These are phyloP conservation scores for Acorus gramineus DNA, from an alignment of 106 monocot species.

Conservation along the genomic window DNA sequence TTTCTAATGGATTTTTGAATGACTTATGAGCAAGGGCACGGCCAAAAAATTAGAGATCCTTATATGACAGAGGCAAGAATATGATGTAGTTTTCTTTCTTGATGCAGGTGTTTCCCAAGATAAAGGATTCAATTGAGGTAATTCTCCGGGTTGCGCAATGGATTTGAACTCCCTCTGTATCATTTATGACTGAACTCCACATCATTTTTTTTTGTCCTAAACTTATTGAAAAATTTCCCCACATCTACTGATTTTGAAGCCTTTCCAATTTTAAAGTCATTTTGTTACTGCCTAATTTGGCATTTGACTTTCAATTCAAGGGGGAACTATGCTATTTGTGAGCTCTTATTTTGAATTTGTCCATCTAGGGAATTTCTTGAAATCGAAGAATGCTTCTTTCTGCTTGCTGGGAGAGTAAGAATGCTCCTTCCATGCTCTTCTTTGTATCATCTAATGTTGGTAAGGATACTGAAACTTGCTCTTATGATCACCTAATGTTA, in stretches of 20 bases:
- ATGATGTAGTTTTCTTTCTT: neutral
- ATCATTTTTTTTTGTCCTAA: neutral
- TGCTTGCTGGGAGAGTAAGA: slow-evolving; percentile 95
- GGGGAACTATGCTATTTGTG: slow-evolving; percentile 75
- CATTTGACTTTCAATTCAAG: slow-evolving; percentile 39
- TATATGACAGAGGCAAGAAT: too few relatives aligned
- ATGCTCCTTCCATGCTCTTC: neutral
- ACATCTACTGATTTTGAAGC: too few relatives aligned
- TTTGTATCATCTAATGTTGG: too few relatives aligned
- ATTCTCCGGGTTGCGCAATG: slow-evolving; percentile 1
- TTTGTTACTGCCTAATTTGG: neutral
- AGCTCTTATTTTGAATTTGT: slow-evolving; percentile 92
- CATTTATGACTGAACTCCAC: neutral
- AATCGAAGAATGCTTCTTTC: slow-evolving; percentile 78
- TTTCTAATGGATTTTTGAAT: too few relatives aligned
- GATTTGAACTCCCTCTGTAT: neutral
- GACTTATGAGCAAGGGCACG: too few relatives aligned
- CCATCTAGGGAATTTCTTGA: slow-evolving; percentile 76
- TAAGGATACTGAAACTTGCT: too few relatives aligned
- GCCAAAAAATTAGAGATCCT: too few relatives aligned
- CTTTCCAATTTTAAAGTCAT: neutral
- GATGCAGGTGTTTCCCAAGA: slow-evolving; percentile 93
- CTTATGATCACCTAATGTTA: too few relatives aligned
- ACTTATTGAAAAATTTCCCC: neutral
- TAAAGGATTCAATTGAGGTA: slow-evolving; percentile 94